A percentile compares a stretch with the other conserved stretches of the same genome.
Evolutionary conservation across 495 filamentous ascomycete genomes (phyloP).

Genomic region (Neurospora cerealis): DNA sequence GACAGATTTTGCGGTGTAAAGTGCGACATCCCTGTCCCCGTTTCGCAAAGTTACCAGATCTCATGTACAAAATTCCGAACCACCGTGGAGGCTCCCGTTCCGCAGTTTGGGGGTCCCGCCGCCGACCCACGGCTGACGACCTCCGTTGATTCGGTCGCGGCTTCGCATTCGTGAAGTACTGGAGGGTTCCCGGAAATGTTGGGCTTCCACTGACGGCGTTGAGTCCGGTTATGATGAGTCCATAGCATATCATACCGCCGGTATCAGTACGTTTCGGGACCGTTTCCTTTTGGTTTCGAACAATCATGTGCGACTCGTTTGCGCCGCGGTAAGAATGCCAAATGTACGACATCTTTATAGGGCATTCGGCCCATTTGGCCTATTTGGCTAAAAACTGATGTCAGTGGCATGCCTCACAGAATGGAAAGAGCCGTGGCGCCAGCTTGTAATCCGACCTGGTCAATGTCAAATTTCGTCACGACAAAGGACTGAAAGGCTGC

Average conservation of each 20-base stretch:
- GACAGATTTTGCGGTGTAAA: not conserved
- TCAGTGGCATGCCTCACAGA: not conserved
- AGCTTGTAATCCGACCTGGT: not conserved
- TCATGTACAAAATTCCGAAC: not conserved
- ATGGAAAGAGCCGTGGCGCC: not conserved
- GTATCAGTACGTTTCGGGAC: not conserved
- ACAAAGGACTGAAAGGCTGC: not conserved
- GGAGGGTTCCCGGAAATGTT: not conserved
- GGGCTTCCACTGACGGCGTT: not conserved
- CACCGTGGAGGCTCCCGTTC: conserved; percentile 1
- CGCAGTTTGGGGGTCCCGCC: not conserved
- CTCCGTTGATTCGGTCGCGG: not conserved
- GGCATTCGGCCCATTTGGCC: not conserved
- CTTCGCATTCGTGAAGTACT: not conserved
- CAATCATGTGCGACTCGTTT: not conserved
- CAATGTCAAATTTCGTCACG: not conserved
- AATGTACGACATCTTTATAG: not conserved
- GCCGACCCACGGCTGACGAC: not conserved
- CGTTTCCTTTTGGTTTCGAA: not conserved
- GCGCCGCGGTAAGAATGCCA: not conserved
- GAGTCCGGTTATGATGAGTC: not conserved
- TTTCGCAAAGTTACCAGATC: not conserved
- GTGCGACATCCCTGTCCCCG: not conserved
- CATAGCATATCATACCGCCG: not conserved
- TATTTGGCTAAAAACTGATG: not conserved